These are phyloP conservation scores for Sporothrix protearum DNA, from an alignment of 2,329 filamentous ascomycete species.

Conservation along the genomic window DNA sequence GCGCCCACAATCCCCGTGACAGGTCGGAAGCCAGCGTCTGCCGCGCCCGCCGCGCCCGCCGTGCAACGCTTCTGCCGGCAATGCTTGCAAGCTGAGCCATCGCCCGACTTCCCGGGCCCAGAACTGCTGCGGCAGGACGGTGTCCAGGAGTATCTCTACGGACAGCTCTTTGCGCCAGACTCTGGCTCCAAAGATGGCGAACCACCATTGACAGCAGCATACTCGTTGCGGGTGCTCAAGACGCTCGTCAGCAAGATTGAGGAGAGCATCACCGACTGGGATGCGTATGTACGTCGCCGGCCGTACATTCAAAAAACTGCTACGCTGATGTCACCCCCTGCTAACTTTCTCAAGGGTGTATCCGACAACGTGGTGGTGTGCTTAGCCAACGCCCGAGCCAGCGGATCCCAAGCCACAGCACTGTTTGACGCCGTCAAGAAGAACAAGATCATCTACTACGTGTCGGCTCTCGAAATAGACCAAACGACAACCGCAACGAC, in stretches of 20 bases:
- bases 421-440: constrained; percentile 61
- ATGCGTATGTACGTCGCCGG: constrained; percentile 70
- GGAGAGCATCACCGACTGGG: constrained; percentile 71
- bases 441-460: constrained; percentile 69
- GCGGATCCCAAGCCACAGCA: constrained; percentile 44
- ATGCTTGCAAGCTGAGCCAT: constrained; percentile 70
- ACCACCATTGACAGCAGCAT: constrained; percentile 62
- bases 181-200: constrained; percentile 27
- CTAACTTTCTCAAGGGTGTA: constrained; percentile 62
- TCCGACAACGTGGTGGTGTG: constrained; percentile 73
- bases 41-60: too few relatives aligned
- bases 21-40: too few relatives aligned
- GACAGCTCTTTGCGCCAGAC: constrained; percentile 41
- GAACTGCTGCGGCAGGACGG: constrained; percentile 55
- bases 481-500: neutral
- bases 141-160: constrained; percentile 62
- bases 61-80: constrained; percentile 59
- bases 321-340: too few relatives aligned
- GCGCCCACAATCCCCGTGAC: neutral
- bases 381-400: constrained; percentile 61
- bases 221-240: constrained; percentile 71
- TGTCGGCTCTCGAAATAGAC: constrained; percentile 38
- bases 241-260: constrained; percentile 68
- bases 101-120: constrained; percentile 61
- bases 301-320: neutral